These are phyloP conservation scores for Fragilariopsis cylindrus DNA, from an alignment of 108 stramenopile genomes.

Conservation along the genomic window DNA sequence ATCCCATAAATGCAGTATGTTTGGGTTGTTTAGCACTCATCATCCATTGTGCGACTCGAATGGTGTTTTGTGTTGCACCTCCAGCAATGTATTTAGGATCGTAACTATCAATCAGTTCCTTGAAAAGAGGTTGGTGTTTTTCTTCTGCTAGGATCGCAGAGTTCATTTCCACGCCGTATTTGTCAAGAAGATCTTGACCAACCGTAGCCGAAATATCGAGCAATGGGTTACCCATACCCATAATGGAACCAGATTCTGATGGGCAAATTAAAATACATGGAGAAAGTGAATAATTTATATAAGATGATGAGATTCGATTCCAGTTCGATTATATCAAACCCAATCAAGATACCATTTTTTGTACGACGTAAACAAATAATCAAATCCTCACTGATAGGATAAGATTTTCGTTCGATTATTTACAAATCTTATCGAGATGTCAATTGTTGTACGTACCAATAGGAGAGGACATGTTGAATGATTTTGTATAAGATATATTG, in stretches of 20 bases:
- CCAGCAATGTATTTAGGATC: conserved; percentile 97
- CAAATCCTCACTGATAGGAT: too few relatives aligned
- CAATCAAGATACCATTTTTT: too few relatives aligned
- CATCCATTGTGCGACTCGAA: conserved; percentile 99
- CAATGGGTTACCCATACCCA: conserved; percentile 99
- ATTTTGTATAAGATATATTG: too few relatives aligned
- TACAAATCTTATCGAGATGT: too few relatives aligned
- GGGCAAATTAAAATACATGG: too few relatives aligned
- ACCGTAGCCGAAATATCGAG: conserved; percentile 98
- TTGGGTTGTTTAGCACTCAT: conserved; percentile 49
- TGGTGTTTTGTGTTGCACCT: conserved; percentile 99
- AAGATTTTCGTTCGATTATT: too few relatives aligned
- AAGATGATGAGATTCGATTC: too few relatives aligned
- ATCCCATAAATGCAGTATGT: conserved; percentile 90
- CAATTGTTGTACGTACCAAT: too few relatives aligned
- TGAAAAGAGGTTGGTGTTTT: conserved; percentile 93
- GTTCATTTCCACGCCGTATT: conserved; percentile 93
- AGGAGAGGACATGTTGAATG: too few relatives aligned
- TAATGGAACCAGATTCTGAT: conserved; percentile 58
- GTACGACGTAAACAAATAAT: too few relatives aligned
- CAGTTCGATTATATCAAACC: too few relatives aligned
- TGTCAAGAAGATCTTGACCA: conserved; percentile 89
- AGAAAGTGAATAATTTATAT: too few relatives aligned
- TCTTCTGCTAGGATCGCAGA: conserved; percentile 99
- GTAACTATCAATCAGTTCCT: conserved; percentile 88